phyloP scores from a whole-genome alignment of 2,329 filamentous ascomycete genomes.

The Penicillium sp. region DNA sequence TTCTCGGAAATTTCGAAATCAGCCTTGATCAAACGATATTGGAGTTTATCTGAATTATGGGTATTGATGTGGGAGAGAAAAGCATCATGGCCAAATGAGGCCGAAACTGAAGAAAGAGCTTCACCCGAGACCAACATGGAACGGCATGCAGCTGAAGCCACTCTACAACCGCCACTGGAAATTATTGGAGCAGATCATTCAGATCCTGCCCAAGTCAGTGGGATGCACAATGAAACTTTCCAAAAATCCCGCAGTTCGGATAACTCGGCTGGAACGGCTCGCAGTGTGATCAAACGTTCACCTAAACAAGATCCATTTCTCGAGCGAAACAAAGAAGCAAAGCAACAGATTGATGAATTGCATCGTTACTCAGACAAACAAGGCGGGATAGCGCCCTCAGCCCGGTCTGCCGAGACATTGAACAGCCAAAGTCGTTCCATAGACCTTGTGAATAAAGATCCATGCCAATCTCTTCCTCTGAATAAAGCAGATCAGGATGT shows the following conservation, averaged over 20 bases:
- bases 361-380: neutral
- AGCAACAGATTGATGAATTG: neutral
- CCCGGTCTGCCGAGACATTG: neutral
- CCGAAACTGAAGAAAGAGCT: neutral
- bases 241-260: neutral
- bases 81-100: constrained; percentile 8
- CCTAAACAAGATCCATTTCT: neutral
- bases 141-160: neutral
- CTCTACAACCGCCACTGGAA: neutral
- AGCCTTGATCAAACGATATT: constrained; percentile 12
- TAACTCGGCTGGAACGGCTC: neutral
- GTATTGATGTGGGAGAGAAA: constrained; percentile 19
- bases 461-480: neutral
- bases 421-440: neutral
- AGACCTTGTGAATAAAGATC: neutral
- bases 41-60: constrained; percentile 28
- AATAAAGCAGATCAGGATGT: neutral
- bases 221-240: neutral
- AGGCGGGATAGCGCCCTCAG: neutral
- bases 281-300: neutral
- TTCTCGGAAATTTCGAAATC: neutral
- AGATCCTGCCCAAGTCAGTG: neutral
- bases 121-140: neutral
- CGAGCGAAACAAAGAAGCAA: neutral
- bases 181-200: neutral